These are phyloP conservation scores for Coemansia sp. DNA, from an alignment of 192 early-diverging fungal species.

Conservation along the genomic window DNA sequence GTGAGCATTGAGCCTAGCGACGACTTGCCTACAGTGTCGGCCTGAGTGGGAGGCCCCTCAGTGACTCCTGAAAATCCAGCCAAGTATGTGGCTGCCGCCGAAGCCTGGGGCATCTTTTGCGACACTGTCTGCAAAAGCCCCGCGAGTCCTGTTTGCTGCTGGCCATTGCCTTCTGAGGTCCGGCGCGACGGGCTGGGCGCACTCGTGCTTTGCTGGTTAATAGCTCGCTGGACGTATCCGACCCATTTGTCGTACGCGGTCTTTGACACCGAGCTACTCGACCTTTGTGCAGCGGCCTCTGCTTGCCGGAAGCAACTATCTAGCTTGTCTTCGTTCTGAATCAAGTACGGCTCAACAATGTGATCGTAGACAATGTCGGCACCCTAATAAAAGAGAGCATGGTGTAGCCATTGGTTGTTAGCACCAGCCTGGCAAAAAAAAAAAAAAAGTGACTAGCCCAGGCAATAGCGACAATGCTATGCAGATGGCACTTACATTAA, in stretches of 20 bases:
- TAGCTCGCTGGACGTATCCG: constrained; percentile 45
- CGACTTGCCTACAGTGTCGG: constrained; percentile 15
- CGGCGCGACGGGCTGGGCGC: background rate
- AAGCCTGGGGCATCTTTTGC: constrained; percentile 35
- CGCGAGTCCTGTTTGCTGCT: constrained; percentile 13
- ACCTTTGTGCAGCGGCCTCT: constrained; percentile 42
- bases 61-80: constrained; percentile 29
- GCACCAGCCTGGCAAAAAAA: background rate
- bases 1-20: constrained; percentile 34
- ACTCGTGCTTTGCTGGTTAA: constrained; percentile 28
- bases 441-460: too few relatives aligned
- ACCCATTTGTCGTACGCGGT: constrained; percentile 51
- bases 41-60: constrained; percentile 12
- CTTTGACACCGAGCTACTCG: constrained; percentile 40
- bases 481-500: constrained; percentile 37
- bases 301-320: constrained; percentile 50
- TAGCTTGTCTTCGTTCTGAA: constrained; percentile 37
- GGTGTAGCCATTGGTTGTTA: too few relatives aligned
- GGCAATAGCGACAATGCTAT: background rate
- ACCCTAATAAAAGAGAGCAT: constrained; percentile 27
- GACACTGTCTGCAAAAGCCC: constrained; percentile 33
- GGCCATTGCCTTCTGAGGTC: background rate
- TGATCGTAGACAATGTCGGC: constrained; percentile 51
- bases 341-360: constrained; percentile 53
- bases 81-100: constrained; percentile 33